Conservation (phyloP, 2,329 filamentous ascomycete species). For the Akanthomyces lecanii region DNA sequence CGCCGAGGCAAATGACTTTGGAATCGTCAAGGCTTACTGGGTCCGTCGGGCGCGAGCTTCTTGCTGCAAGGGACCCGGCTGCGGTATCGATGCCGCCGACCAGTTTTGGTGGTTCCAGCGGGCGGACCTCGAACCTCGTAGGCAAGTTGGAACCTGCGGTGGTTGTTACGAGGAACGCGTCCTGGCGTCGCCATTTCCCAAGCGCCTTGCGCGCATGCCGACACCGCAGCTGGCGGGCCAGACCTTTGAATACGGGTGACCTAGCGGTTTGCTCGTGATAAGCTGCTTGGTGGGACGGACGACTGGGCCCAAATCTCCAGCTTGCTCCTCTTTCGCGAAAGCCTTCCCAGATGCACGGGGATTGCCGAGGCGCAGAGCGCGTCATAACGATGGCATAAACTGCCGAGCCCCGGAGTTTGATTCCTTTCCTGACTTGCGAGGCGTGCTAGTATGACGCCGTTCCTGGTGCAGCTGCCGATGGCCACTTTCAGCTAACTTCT, state of each 20-base stretch:
- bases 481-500: background rate
- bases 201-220: background rate
- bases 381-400: constrained; percentile 1
- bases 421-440: background rate
- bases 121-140: background rate
- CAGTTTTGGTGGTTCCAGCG: constrained; percentile 1
- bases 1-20: background rate
- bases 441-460: constrained; percentile 13
- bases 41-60: background rate
- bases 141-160: background rate
- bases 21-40: background rate
- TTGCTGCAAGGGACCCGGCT: background rate
- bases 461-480: background rate
- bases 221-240: background rate
- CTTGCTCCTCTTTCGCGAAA: background rate
- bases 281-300: background rate
- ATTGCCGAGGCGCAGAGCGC: background rate
- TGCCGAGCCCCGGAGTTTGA: background rate
- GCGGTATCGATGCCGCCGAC: background rate
- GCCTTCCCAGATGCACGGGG: background rate
- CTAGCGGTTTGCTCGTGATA: background rate
- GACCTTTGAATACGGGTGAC: constrained; percentile 1
- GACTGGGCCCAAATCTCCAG: constrained; percentile 5
- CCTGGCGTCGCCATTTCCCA: background rate
- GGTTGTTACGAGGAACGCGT: constrained; percentile 7